Base-by-base conservation (phyloP, 345 rosid genomes). In the Limnanthes douglasii region DNA sequence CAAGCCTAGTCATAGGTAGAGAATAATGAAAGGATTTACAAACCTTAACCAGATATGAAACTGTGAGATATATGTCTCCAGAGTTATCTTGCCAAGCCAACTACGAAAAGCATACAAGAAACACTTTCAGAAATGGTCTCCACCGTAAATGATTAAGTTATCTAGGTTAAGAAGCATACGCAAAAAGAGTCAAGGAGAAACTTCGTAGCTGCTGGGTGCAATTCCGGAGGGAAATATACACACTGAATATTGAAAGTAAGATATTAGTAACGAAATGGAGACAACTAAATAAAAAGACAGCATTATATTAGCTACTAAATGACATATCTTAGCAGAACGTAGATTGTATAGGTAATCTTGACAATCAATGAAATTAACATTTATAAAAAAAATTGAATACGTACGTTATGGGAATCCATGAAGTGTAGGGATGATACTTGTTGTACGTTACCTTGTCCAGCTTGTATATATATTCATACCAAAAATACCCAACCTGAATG, bases 381-480 rank as follows among this genome's bases (percentile, higher is more conserved):
- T n/a, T n/a, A n/a, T n/a, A n/a, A n/a, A n/a, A n/a, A n/a, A n/a
- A n/a, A n/a, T 13, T n/a, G 4, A 13, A 21, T 15, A 66, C 92
- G 37, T 45, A 90, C 96, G 94, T 84, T 45, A 90, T 90, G n/a
- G 96, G 98, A 35, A 90, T 90, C 98, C 96, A 90, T 11, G 98
- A 90, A 50, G 98, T 80, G 64, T 90, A 90, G 3, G 98, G 98
- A 43, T 90, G 98, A 60, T 61, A 71, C 72, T 68, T 77, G 77
- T 90, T 90, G 74, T 90, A 90, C 22, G 92, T 26, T 42, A 73
- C 73, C 58, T 78, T 84, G 57, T 90, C 98, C 57, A 90, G 59
- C 70, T 61, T 90, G 81, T 90, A 90, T 31, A 90, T 77, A 33
- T 24, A 73, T 51, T 90, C 98, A 54, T 77, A 84, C 98, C 98